phyloP scores from a whole-genome alignment of 306 rosid genomes.

The Glycine latifolia region DNA sequence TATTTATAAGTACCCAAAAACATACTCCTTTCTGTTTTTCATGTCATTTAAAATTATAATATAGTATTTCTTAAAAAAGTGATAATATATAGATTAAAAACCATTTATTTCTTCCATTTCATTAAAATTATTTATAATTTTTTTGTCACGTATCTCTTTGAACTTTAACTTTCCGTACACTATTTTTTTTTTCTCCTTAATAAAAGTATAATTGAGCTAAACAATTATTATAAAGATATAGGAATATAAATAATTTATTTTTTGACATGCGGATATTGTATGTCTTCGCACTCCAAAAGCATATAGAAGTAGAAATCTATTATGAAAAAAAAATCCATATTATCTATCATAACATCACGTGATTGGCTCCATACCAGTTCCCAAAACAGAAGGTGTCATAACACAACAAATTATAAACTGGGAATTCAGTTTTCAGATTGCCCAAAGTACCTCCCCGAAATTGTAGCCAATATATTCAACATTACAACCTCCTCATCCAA shows the following conservation, averaged over 20 bases:
- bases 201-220: not conserved
- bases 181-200: not conserved
- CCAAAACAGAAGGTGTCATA: not conserved
- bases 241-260: not conserved
- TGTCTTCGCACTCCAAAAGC: not conserved
- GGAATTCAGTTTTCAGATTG: conserved; percentile 59
- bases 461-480: conserved; percentile 77
- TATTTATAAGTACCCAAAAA: not conserved
- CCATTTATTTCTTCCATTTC: no score
- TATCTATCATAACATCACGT: conserved; percentile 13
- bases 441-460: conserved; percentile 82
- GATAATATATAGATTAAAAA: no score
- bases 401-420: not conserved
- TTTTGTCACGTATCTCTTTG: no score
- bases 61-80: no score
- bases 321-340: not conserved
- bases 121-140: no score
- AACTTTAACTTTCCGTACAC: not conserved
- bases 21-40: no score
- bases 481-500: conserved; percentile 74
- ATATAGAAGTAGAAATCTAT: not conserved
- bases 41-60: no score
- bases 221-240: not conserved
- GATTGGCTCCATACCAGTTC: conserved; percentile 22
- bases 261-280: not conserved